These are phyloP conservation scores for Beauveria medogensis DNA, from an alignment of 2,329 filamentous ascomycete species.

Conservation along the genomic window DNA sequence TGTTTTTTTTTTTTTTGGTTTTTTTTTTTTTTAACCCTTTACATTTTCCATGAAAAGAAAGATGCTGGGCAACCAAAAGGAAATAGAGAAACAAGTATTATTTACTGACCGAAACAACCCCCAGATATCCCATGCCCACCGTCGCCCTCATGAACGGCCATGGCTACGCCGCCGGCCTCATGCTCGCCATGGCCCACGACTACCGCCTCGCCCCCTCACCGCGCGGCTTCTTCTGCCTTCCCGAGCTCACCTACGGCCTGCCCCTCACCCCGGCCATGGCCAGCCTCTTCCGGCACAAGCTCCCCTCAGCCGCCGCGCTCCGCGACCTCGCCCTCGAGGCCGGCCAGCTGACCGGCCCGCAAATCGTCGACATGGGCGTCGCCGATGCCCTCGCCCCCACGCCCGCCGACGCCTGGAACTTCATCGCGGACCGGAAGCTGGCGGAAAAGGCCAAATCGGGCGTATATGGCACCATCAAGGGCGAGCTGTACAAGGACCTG, in stretches of 20 bases:
- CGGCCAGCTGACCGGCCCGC: constrained; percentile 52
- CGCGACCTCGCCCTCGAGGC: constrained; percentile 66
- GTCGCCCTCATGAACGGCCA: constrained; percentile 74
- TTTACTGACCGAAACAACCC: too few species aligned
- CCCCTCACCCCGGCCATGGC: constrained; percentile 69
- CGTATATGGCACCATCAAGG: constrained; percentile 64
- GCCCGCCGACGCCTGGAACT: constrained; percentile 51
- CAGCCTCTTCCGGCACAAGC: constrained; percentile 64
- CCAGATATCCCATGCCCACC: constrained; percentile 68
- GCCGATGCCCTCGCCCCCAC: constrained; percentile 54
- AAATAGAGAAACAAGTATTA: too few species aligned
- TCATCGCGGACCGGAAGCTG: constrained; percentile 53
- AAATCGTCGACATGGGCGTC: constrained; percentile 58
- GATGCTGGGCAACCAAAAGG: too few species aligned
- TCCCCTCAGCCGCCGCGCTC: constrained; percentile 46
- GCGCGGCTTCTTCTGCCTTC: constrained; percentile 69
- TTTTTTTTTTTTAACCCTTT: too few species aligned
- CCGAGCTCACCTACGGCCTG: constrained; percentile 73
- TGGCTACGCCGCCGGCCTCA: constrained; percentile 73
- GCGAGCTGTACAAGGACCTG: constrained; percentile 65
- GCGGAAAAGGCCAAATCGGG: constrained; percentile 53
- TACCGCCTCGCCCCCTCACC: constrained; percentile 68
- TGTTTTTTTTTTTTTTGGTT: too few species aligned
- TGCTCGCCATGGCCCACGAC: constrained; percentile 75
- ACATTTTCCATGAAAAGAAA: too few species aligned